Percentiles rank a stretch among this genome's conserved stretches.
Conservation (phyloP, 345 rosid species). For the Brassica incana region DNA sequence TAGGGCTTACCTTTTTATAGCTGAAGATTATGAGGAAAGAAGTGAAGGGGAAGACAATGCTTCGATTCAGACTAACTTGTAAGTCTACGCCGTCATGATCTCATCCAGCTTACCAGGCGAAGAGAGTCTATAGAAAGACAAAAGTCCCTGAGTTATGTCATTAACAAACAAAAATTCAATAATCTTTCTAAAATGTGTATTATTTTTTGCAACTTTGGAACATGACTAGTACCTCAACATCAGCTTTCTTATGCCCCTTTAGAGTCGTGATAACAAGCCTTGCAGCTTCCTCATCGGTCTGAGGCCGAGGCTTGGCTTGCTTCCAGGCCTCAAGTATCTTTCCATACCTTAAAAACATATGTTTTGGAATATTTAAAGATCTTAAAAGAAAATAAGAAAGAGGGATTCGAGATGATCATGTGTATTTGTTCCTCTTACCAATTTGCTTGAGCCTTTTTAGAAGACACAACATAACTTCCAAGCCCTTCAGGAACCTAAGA, state of each 20-base stretch:
- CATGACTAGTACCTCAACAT: constrained; percentile 74
- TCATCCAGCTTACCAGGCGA: constrained; percentile 46
- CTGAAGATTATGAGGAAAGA: neutral
- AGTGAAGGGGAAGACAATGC: neutral
- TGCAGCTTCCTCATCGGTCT: constrained; percentile 66
- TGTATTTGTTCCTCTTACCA: constrained; percentile 51
- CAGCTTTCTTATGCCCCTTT: constrained; percentile 63
- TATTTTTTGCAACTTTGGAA: neutral
- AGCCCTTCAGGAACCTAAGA: constrained; percentile 77
- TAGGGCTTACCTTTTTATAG: neutral
- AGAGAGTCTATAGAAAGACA: constrained; percentile 81
- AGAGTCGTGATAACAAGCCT: constrained; percentile 62
- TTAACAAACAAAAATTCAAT: neutral
- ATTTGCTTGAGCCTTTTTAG: constrained; percentile 83
- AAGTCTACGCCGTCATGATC: neutral
- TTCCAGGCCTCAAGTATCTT: constrained; percentile 83
- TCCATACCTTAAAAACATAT: constrained; percentile 58
- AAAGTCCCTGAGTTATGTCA: constrained; percentile 54
- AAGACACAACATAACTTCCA: constrained; percentile 64
- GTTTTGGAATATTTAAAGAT: constrained; percentile 14
- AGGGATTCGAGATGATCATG: neutral
- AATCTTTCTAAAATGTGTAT: neutral
- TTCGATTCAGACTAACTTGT: neutral
- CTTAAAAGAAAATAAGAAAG: neutral
- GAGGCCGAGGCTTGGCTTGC: constrained; percentile 69